Conservation (phyloP, 2,329 filamentous ascomycete genomes). For the Aureobasidium sp. region DNA sequence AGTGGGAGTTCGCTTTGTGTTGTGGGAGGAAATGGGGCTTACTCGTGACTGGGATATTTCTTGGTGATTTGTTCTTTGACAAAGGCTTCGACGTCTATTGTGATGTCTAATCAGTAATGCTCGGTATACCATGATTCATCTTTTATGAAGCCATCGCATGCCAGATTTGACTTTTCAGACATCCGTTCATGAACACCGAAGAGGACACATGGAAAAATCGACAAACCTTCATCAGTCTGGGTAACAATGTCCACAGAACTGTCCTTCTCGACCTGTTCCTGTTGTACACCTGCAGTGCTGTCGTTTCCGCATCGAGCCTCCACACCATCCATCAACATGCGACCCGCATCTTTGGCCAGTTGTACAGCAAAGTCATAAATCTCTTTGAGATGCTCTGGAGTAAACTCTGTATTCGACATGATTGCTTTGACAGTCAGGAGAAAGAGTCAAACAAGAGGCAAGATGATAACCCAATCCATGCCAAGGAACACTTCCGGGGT, state of each 20-base stretch:
- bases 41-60: constrained; percentile 60
- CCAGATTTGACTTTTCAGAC: too few species aligned
- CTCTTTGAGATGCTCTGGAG: constrained; percentile 45
- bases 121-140: neutral
- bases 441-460: neutral
- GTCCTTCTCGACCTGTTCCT: constrained; percentile 53
- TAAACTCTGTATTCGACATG: constrained; percentile 5
- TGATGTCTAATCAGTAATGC: neutral
- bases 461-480: neutral
- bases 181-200: too few species aligned
- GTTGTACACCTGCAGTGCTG: constrained; percentile 22
- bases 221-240: constrained; percentile 60
- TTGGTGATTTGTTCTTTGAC: constrained; percentile 51
- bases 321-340: constrained; percentile 57
- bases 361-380: constrained; percentile 64
- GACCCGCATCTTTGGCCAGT: constrained; percentile 60
- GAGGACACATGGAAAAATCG: too few species aligned
- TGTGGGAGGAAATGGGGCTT: too few species aligned
- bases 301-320: constrained; percentile 43
- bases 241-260: constrained; percentile 71
- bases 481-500: neutral
- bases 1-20: too few species aligned
- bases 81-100: constrained; percentile 60
- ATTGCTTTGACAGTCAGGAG: neutral
- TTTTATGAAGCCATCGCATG: too few species aligned